Conservation (phyloP, 2,329 filamentous ascomycete genomes). For the Fusarium sp. region DNA sequence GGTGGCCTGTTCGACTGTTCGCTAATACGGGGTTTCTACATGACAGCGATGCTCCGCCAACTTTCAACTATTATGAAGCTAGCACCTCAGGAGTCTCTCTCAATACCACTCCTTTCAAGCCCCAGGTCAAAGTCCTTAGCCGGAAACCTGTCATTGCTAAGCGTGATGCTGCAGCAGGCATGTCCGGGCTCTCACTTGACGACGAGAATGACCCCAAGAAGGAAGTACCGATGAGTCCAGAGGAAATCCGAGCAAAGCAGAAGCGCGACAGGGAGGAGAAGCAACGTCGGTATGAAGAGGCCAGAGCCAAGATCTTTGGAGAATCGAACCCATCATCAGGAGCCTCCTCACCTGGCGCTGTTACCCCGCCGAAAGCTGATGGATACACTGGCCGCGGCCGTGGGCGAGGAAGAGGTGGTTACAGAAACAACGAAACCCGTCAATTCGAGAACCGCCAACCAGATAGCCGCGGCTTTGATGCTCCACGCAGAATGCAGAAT, state of each 20-base stretch:
- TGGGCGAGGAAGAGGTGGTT: slow-evolving; percentile 58
- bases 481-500: slow-evolving; percentile 41
- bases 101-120: slow-evolving; percentile 74
- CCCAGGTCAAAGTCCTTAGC: slow-evolving; percentile 84
- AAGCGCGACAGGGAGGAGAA: slow-evolving; percentile 87
- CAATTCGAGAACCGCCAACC: slow-evolving; percentile 50
- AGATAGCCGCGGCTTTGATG: slow-evolving; percentile 47
- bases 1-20: neutral
- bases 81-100: slow-evolving; percentile 65
- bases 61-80: slow-evolving; percentile 79
- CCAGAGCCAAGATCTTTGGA: slow-evolving; percentile 87
- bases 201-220: slow-evolving; percentile 71
- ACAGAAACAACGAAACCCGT: slow-evolving; percentile 46
- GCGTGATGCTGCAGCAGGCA: slow-evolving; percentile 63
- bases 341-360: slow-evolving; percentile 69
- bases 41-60: slow-evolving; percentile 76
- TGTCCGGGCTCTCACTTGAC: slow-evolving; percentile 58
- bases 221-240: slow-evolving; percentile 72
- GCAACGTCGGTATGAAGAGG: slow-evolving; percentile 89
- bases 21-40: slow-evolving; percentile 9
- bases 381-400: slow-evolving; percentile 55
- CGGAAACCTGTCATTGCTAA: slow-evolving; percentile 78
- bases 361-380: slow-evolving; percentile 64
- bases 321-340: slow-evolving; percentile 66
- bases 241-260: slow-evolving; percentile 82